phyloP scores from a whole-genome alignment of 2,329 filamentous ascomycete genomes.

The Plectosphaerella plurivora region DNA sequence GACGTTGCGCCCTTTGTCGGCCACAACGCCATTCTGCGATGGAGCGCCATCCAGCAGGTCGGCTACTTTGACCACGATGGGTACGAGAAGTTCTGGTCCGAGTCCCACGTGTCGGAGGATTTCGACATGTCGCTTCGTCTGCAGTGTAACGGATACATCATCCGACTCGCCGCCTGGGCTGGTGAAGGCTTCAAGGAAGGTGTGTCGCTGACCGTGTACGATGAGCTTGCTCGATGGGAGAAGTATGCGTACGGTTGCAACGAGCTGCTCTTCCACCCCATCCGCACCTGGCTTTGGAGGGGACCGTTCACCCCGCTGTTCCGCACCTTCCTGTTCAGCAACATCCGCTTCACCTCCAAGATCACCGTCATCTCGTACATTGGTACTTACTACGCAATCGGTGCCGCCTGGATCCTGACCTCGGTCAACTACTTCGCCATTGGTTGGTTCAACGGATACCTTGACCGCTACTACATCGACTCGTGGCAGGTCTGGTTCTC shows the following conservation, averaged over 20 bases:
- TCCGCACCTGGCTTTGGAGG: conserved; percentile 66
- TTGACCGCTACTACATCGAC: conserved; percentile 78
- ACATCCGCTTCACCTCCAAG: conserved; percentile 72
- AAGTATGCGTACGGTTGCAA: conserved; percentile 85
- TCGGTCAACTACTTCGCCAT: conserved; percentile 70
- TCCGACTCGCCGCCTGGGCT: conserved; percentile 68
- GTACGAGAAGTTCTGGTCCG: conserved; percentile 78
- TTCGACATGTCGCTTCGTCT: conserved; percentile 79
- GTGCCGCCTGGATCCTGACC: conserved; percentile 70
- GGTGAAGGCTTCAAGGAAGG: conserved; percentile 79
- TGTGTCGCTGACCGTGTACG: conserved; percentile 78
- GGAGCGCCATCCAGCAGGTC: conserved; percentile 71
- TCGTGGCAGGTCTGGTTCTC: conserved; percentile 78
- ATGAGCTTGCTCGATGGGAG: conserved; percentile 80
- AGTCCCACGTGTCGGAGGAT: conserved; percentile 75
- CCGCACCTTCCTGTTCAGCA: conserved; percentile 66
- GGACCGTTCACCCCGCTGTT: conserved; percentile 80
- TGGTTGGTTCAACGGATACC: conserved; percentile 71
- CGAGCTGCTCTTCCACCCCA: conserved; percentile 75
- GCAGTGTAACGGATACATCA: conserved; percentile 67
- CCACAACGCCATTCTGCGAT: conserved; percentile 74
- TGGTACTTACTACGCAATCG: conserved; percentile 76
- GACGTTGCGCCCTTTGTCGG: conserved; percentile 77
- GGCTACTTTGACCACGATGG: conserved; percentile 65
- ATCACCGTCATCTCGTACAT: conserved; percentile 74